Percentiles rank a stretch among this genome's conserved stretches.
These are phyloP conservation scores for Barnettozyma siamensis DNA, from an alignment of 805 yeast species.

Conservation along the genomic window DNA sequence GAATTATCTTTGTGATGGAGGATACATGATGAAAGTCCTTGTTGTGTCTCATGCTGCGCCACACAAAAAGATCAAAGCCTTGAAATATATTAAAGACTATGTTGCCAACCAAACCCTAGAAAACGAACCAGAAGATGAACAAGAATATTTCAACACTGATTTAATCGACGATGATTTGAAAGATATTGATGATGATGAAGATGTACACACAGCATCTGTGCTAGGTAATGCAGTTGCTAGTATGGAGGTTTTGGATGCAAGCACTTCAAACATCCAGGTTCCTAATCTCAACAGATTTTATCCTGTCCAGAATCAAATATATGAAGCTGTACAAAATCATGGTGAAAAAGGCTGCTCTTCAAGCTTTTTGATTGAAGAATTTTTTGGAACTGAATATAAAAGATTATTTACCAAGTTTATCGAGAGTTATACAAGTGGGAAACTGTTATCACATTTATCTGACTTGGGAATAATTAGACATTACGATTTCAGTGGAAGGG, in stretches of 20 bases:
- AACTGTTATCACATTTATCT: slow-evolving; percentile 24
- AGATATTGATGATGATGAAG: slow-evolving; percentile 19
- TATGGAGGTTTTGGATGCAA: slow-evolving; percentile 15
- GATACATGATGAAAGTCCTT: slow-evolving; percentile 44
- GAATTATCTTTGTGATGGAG: slow-evolving; percentile 38
- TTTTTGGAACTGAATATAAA: slow-evolving; percentile 51
- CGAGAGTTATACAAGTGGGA: slow-evolving; percentile 39
- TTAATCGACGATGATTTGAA: slow-evolving; percentile 23
- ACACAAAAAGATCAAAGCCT: slow-evolving; percentile 42
- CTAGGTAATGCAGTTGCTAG: slow-evolving; percentile 11
- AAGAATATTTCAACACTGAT: slow-evolving; percentile 27
- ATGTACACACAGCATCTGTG: slow-evolving; percentile 10
- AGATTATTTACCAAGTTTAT: slow-evolving; percentile 47
- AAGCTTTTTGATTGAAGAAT: slow-evolving; percentile 41
- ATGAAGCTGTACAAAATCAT: slow-evolving; percentile 36
- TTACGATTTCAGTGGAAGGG: slow-evolving; percentile 68
- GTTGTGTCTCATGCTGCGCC: slow-evolving; percentile 43
- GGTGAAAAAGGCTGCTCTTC: slow-evolving; percentile 53
- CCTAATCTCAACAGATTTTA: slow-evolving; percentile 44
- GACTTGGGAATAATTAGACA: slow-evolving; percentile 45
- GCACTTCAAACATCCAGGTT: slow-evolving; percentile 7
- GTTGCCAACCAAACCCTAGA: slow-evolving; percentile 26
- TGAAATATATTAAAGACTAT: slow-evolving; percentile 38
- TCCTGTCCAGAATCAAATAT: slow-evolving; percentile 63
- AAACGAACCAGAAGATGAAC: slow-evolving; percentile 26